Percentiles rank a stretch among this genome's conserved stretches.
Evolutionary conservation across 352 stramenopile species (phyloP).

Genomic region (Pythium angustatum): DNA sequence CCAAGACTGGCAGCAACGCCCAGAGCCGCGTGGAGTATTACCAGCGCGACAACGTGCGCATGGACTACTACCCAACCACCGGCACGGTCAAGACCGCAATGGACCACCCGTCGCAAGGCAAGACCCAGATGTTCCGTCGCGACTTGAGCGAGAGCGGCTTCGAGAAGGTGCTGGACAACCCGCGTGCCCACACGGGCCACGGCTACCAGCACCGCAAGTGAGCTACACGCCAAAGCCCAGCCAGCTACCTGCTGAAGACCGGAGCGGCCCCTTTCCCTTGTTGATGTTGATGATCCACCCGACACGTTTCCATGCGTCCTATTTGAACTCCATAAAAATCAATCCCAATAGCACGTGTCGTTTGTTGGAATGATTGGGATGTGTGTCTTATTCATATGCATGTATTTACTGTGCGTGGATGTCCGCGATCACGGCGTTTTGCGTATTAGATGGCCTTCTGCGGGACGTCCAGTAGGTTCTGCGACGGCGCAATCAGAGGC

Average conservation of each 20-base stretch:
- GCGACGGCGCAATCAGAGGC: slow-evolving; percentile 52
- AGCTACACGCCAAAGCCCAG: too few relatives aligned
- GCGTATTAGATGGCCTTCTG: slow-evolving; percentile 23
- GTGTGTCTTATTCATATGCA: too few relatives aligned
- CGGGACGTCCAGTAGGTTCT: slow-evolving; percentile 13
- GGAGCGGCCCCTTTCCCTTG: too few relatives aligned
- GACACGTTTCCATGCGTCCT: too few relatives aligned
- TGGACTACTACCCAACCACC: slow-evolving; percentile 35
- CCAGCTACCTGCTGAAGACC: too few relatives aligned
- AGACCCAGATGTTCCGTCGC: slow-evolving; percentile 32
- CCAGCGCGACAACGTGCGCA: slow-evolving; percentile 29
- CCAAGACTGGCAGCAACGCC: slow-evolving; percentile 27
- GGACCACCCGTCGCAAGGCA: slow-evolving; percentile 29
- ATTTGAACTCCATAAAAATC: too few relatives aligned
- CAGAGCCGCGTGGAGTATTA: slow-evolving; percentile 32
- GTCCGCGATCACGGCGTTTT: too few relatives aligned
- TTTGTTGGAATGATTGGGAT: too few relatives aligned
- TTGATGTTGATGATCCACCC: too few relatives aligned
- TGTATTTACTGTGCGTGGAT: too few relatives aligned
- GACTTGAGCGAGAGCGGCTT: slow-evolving; percentile 28
- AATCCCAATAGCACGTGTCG: not conserved
- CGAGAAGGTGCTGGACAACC: slow-evolving; percentile 30
- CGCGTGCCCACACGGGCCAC: slow-evolving; percentile 26
- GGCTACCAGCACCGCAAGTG: slow-evolving; percentile 24
- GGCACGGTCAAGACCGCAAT: slow-evolving; percentile 30